Conservation (phyloP, 352 stramenopile genomes). For the Phytophthora rubi region DNA sequence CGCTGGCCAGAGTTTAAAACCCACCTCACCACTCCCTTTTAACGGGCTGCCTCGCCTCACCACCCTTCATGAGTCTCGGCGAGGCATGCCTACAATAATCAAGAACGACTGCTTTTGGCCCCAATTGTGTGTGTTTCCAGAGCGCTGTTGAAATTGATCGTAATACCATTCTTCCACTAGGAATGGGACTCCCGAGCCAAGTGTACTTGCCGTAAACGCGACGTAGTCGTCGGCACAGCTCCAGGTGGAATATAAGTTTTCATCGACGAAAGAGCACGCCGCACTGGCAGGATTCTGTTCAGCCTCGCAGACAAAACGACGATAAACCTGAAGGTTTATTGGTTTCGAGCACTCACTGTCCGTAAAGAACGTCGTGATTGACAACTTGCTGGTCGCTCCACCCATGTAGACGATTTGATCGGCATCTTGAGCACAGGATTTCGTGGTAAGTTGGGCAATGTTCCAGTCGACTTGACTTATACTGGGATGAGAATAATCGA, state of each 20-base stretch:
- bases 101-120: too few species aligned
- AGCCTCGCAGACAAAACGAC: neutral
- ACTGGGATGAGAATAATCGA: neutral
- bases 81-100: too few species aligned
- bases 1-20: too few species aligned
- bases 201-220: neutral
- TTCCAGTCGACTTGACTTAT: neutral
- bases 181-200: neutral
- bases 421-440: neutral
- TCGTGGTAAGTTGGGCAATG: slow-evolving; percentile 3
- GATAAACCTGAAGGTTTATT: neutral
- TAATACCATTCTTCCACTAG: slow-evolving; percentile 11
- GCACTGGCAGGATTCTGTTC: neutral
- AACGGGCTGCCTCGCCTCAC: too few species aligned
- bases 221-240: slow-evolving; percentile 2
- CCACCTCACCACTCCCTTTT: too few species aligned
- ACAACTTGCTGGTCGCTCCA: slow-evolving; percentile 6
- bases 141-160: neutral
- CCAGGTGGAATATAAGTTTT: neutral
- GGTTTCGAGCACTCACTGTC: slow-evolving; percentile 5
- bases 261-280: neutral
- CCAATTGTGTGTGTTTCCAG: neutral
- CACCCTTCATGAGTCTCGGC: too few species aligned
- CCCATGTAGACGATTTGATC: slow-evolving; percentile 7
- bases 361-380: slow-evolving; percentile 9